Percentiles rank a stretch among this genome's conserved stretches.
phyloP scores from a whole-genome alignment of 1,284 basidiomycete genomes.

The Ganoderma sp. region DNA sequence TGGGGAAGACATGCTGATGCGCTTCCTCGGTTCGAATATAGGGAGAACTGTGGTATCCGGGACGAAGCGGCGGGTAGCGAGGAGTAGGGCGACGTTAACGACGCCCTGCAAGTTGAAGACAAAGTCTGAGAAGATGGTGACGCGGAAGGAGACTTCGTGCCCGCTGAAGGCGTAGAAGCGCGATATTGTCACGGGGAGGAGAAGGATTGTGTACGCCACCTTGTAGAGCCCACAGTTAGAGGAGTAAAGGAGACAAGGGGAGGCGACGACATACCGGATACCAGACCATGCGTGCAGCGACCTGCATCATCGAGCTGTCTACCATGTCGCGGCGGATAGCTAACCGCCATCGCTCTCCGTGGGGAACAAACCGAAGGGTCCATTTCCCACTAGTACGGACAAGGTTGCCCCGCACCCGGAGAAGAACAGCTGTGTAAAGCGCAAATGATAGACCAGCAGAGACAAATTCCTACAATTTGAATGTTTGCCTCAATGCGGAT shows the following conservation, averaged over 20 bases:
- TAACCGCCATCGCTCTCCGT: constrained; percentile 45
- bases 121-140: constrained; percentile 43
- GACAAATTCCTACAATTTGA: constrained; percentile 41
- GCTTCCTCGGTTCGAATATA: constrained; percentile 38
- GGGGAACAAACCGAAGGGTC: constrained; percentile 43
- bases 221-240: constrained; percentile 18
- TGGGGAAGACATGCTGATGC: constrained; percentile 35
- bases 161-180: constrained; percentile 45
- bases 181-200: constrained; percentile 45
- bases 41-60: constrained; percentile 39
- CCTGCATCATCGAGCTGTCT: constrained; percentile 43
- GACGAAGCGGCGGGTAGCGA: constrained; percentile 40
- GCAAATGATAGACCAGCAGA: constrained; percentile 43
- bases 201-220: constrained; percentile 45
- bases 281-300: constrained; percentile 46
- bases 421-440: constrained; percentile 44
- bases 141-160: constrained; percentile 38
- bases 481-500: neutral
- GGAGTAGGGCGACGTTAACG: constrained; percentile 42
- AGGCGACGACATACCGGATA: constrained; percentile 24
- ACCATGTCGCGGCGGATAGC: constrained; percentile 44
- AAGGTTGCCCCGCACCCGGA: constrained; percentile 50
- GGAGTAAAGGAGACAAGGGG: neutral
- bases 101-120: constrained; percentile 48
- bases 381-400: constrained; percentile 40